phyloP scores from a whole-genome alignment of 2,329 filamentous ascomycete species.

The Nothophoma quercina region DNA sequence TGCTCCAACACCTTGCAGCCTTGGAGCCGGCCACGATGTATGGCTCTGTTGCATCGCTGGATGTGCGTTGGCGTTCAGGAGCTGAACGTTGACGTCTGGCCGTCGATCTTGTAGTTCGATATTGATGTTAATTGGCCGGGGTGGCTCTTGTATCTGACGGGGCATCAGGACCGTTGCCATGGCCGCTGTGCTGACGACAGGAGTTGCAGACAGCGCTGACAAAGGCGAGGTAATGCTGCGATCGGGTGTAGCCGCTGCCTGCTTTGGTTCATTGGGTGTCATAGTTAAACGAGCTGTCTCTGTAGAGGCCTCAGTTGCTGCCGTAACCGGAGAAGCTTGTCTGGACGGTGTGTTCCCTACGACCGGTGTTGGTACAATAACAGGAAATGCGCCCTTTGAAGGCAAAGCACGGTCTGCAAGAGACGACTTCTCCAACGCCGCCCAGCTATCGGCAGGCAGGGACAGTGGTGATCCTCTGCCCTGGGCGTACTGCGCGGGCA shows the following conservation, averaged over 20 bases:
- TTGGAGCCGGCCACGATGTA: constrained; percentile 29
- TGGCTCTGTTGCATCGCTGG: constrained; percentile 23
- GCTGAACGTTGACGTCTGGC: constrained; percentile 22
- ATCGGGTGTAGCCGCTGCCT: constrained; percentile 22
- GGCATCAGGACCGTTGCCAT: constrained; percentile 45
- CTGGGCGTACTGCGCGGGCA: constrained; percentile 38
- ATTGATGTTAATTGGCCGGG: constrained; percentile 40
- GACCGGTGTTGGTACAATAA: constrained; percentile 1
- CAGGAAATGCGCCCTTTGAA: constrained; percentile 9
- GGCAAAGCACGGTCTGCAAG: constrained; percentile 18
- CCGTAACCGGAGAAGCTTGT: constrained; percentile 4
- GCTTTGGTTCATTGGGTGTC: constrained; percentile 12
- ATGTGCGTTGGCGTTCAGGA: constrained; percentile 25
- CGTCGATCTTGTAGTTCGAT: constrained; percentile 43
- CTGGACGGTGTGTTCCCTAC: neutral
- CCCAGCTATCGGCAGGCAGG: constrained; percentile 35
- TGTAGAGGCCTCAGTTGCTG: constrained; percentile 2
- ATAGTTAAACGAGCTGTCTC: constrained; percentile 4
- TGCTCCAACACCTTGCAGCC: constrained; percentile 17
- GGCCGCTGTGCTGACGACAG: constrained; percentile 41
- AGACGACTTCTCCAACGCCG: constrained; percentile 32
- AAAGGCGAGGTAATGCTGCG: constrained; percentile 33
- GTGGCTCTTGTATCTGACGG: constrained; percentile 37
- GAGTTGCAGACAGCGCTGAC: constrained; percentile 42
- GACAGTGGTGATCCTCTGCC: constrained; percentile 22